phyloP scores from a whole-genome alignment of 2,329 filamentous ascomycete species.

The Ascosphaera aggregata region DNA sequence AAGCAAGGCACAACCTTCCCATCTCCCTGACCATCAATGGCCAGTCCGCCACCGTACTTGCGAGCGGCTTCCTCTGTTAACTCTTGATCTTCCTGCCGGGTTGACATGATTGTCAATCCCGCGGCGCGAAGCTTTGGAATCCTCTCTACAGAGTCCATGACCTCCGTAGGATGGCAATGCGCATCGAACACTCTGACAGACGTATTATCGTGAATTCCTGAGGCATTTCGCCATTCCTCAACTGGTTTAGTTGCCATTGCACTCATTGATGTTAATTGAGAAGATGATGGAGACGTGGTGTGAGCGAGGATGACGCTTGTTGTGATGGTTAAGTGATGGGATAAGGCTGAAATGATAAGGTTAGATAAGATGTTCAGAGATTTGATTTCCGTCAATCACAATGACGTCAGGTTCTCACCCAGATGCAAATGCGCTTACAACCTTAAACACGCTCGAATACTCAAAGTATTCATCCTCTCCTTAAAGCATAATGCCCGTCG shows the following conservation, averaged over 20 bases:
- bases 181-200: conserved; percentile 28
- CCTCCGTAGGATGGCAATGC: conserved; percentile 44
- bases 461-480: too few species aligned
- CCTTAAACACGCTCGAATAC: too few species aligned
- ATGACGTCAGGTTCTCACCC: too few species aligned
- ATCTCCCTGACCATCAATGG: conserved; percentile 7
- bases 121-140: conserved; percentile 34
- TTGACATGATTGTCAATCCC: conserved; percentile 39
- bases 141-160: conserved; percentile 29
- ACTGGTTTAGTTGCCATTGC: not conserved
- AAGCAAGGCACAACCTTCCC: conserved; percentile 35
- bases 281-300: too few species aligned
- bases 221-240: not conserved
- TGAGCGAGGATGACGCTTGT: too few species aligned
- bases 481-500: too few species aligned
- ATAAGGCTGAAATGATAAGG: too few species aligned
- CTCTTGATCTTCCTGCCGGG: conserved; percentile 35
- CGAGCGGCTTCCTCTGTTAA: conserved; percentile 29
- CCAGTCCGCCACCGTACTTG: conserved; percentile 12
- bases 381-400: too few species aligned
- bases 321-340: too few species aligned
- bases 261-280: too few species aligned
- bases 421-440: too few species aligned
- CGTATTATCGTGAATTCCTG: not conserved
- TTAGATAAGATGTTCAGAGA: too few species aligned